These are phyloP conservation scores for Colletotrichum neosansevieriae DNA, from an alignment of 2,329 filamentous ascomycete species.

Conservation along the genomic window DNA sequence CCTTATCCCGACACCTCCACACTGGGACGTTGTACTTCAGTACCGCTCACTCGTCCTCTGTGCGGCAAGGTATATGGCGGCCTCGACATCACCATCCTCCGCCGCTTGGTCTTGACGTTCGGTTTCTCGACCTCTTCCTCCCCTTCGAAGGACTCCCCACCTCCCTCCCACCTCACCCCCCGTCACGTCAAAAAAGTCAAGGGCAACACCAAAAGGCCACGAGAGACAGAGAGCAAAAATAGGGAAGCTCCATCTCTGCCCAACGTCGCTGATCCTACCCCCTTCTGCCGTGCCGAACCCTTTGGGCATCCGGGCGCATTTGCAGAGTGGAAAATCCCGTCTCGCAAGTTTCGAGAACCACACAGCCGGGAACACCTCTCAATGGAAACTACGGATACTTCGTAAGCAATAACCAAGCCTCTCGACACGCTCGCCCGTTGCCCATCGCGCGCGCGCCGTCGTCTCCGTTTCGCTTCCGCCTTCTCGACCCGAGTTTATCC, in stretches of 20 bases:
- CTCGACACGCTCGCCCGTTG: not conserved
- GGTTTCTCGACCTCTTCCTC: slow-evolving; percentile 27
- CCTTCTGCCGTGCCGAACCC: slow-evolving; percentile 37
- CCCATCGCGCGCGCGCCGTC: slow-evolving; percentile 27
- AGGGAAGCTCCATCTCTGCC: slow-evolving; percentile 48
- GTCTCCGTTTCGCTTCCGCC: slow-evolving; percentile 17
- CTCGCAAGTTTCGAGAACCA: slow-evolving; percentile 40
- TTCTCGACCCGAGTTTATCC: not conserved
- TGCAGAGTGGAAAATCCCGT: slow-evolving; percentile 35
- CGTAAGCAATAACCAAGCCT: slow-evolving; percentile 20
- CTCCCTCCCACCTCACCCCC: slow-evolving; percentile 43
- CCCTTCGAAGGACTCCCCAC: slow-evolving; percentile 41
- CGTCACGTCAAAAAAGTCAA: slow-evolving; percentile 27
- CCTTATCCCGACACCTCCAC: slow-evolving; percentile 21
- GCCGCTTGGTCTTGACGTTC: slow-evolving; percentile 31
- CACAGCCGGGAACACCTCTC: slow-evolving; percentile 38
- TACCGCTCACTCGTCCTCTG: slow-evolving; percentile 16
- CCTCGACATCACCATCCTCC: slow-evolving; percentile 33
- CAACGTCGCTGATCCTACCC: slow-evolving; percentile 52
- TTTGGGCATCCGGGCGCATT: slow-evolving; percentile 39
- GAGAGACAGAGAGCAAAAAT: not conserved
- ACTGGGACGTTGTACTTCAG: slow-evolving; percentile 3
- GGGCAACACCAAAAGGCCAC: slow-evolving; percentile 22
- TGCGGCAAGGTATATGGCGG: slow-evolving; percentile 24
- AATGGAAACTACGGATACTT: too few species aligned